Evolutionary conservation across 495 filamentous ascomycete species (phyloP).

Genomic region (Xanthoparmelia taractica): DNA sequence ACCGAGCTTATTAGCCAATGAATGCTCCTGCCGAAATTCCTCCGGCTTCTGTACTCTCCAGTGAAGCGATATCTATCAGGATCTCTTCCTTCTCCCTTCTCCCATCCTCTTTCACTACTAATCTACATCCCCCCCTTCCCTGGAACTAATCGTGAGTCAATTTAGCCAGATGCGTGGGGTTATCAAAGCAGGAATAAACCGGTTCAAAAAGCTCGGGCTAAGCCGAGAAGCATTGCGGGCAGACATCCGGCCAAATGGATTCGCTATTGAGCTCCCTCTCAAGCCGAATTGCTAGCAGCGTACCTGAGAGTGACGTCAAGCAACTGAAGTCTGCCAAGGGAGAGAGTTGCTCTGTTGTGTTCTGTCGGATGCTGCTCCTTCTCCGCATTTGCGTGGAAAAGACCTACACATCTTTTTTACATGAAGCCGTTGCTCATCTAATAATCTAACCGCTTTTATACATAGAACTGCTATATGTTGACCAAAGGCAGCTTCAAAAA

Average conservation of each 20-base stretch:
- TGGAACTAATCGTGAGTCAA: no score
- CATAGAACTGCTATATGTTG: not conserved
- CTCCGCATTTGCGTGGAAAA: slow-evolving; percentile 12
- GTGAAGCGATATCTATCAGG: no score
- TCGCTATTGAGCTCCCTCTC: not conserved
- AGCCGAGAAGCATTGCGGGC: not conserved
- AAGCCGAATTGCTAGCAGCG: no score
- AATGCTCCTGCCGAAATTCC: no score
- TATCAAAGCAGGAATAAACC: not conserved
- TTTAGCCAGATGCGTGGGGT: no score
- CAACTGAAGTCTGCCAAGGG: not conserved
- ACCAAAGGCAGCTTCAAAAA: not conserved
- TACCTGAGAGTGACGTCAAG: not conserved
- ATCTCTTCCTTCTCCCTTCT: no score
- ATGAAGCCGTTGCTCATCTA: not conserved
- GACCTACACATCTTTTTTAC: not conserved
- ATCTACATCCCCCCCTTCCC: no score
- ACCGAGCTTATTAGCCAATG: no score
- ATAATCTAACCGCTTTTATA: not conserved
- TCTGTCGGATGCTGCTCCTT: slow-evolving; percentile 1
- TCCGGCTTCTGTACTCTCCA: no score
- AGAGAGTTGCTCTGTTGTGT: not conserved
- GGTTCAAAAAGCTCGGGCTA: not conserved
- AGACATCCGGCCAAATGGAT: not conserved
- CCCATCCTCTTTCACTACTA: no score